These are phyloP conservation scores for Kwoniella shandongensis DNA, from an alignment of 768 basidiomycete genomes.

Conservation along the genomic window DNA sequence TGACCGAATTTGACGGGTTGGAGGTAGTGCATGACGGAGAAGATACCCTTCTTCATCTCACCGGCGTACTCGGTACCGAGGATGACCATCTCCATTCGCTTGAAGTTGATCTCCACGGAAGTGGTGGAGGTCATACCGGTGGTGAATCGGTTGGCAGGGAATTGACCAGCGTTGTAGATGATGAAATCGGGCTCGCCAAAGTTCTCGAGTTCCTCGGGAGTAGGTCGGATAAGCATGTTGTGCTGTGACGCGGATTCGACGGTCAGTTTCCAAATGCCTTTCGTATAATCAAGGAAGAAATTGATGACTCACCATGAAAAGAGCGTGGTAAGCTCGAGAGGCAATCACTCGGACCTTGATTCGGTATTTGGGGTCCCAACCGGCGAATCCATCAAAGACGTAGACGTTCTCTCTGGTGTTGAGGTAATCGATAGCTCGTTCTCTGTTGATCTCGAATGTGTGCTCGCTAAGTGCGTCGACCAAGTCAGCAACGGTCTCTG, in stretches of 20 bases:
- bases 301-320: conserved; percentile 79
- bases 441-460: conserved; percentile 98
- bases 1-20: conserved; percentile 98
- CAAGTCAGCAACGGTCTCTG: conserved; percentile 5
- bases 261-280: no score
- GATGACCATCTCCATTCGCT: conserved; percentile 99
- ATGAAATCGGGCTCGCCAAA: conserved; percentile 99
- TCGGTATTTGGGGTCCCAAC: conserved; percentile 98
- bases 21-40: conserved; percentile 99
- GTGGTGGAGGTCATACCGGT: conserved; percentile 99
- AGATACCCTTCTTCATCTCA: conserved; percentile 99
- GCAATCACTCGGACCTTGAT: conserved; percentile 99
- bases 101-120: conserved; percentile 99
- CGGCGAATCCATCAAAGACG: conserved; percentile 93
- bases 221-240: conserved; percentile 99
- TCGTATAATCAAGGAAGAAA: not conserved
- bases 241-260: conserved; percentile 62
- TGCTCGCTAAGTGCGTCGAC: conserved; percentile 59
- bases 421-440: conserved; percentile 97
- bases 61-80: conserved; percentile 95
- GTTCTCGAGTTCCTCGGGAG: conserved; percentile 83
- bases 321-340: conserved; percentile 94
- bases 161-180: conserved; percentile 99
- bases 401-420: conserved; percentile 98
- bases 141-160: conserved; percentile 99